These are phyloP conservation scores for Lonicera japonica DNA, from an alignment of 129 eudicot genomes.

Conservation along the genomic window DNA sequence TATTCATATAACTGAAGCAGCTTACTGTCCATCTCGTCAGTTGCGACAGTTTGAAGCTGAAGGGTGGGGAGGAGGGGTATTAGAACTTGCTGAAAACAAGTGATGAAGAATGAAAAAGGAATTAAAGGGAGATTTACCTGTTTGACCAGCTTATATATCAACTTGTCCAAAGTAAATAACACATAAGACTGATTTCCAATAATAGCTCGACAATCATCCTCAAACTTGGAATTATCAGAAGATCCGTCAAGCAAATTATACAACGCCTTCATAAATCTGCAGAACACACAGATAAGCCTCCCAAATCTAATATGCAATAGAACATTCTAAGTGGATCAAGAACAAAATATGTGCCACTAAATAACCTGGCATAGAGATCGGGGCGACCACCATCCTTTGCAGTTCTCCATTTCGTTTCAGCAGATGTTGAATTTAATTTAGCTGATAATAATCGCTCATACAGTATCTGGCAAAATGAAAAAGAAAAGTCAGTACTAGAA, in stretches of 20 bases:
- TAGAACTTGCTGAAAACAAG: slow-evolving; percentile 6
- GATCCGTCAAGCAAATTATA: slow-evolving; percentile 87
- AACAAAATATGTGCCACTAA: slow-evolving; percentile 3
- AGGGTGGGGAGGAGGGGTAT: slow-evolving; percentile 4
- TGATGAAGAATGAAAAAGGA: not conserved
- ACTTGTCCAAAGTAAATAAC: slow-evolving; percentile 84
- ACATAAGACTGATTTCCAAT: slow-evolving; percentile 96
- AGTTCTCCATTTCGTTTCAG: slow-evolving; percentile 60
- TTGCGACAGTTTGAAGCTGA: slow-evolving; percentile 91
- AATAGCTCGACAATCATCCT: slow-evolving; percentile 90
- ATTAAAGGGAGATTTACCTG: slow-evolving; percentile 43
- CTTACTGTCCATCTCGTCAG: slow-evolving; percentile 82
- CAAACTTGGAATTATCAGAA: slow-evolving; percentile 82
- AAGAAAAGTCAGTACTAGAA: slow-evolving; percentile 4
- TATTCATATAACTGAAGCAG: slow-evolving; percentile 78
- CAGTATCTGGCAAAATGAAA: slow-evolving; percentile 37
- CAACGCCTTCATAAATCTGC: slow-evolving; percentile 77
- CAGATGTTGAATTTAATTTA: slow-evolving; percentile 41
- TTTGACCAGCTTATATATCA: slow-evolving; percentile 85
- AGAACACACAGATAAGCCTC: slow-evolving; percentile 8
- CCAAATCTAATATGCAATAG: not conserved
- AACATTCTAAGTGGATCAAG: not conserved
- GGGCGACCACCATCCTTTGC: slow-evolving; percentile 48
- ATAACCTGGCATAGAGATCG: slow-evolving; percentile 76
- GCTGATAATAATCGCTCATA: slow-evolving; percentile 82